phyloP scores from a whole-genome alignment of 257 asterid species.

The Lycium barbarum region DNA sequence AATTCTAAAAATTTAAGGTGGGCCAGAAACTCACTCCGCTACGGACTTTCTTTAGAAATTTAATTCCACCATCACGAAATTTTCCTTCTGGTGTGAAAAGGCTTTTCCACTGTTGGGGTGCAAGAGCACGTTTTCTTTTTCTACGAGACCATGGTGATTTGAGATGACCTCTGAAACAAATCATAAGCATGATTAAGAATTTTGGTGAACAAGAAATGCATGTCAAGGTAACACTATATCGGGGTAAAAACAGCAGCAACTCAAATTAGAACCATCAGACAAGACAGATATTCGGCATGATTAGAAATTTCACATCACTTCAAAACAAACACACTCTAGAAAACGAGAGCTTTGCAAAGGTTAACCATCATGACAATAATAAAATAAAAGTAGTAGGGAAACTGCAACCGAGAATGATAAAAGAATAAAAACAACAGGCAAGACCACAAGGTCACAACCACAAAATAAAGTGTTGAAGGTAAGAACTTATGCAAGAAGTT shows the following conservation, averaged over 20 bases:
- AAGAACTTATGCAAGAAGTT: not conserved
- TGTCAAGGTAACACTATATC: conserved; percentile 29
- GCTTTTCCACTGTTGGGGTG: conserved; percentile 79
- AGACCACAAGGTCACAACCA: conserved; percentile 18
- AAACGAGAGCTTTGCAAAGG: not conserved
- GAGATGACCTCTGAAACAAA: conserved; percentile 68
- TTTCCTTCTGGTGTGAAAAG: conserved; percentile 86
- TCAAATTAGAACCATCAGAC: conserved; percentile 12
- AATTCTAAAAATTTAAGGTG: not conserved
- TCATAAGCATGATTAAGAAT: conserved; percentile 33
- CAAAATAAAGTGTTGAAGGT: not conserved
- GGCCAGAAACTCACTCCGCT: conserved; percentile 77
- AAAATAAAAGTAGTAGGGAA: not conserved
- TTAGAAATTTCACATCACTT: not conserved
- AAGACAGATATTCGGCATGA: not conserved
- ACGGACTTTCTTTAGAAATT: conserved; percentile 90
- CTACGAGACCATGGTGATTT: conserved; percentile 97
- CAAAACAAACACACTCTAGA: conserved; percentile 2
- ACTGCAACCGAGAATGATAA: conserved; percentile 16
- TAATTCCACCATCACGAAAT: conserved; percentile 76
- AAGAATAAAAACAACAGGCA: conserved; percentile 8
- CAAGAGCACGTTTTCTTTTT: conserved; percentile 76
- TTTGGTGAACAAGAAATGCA: conserved; percentile 29
- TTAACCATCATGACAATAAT: not conserved
- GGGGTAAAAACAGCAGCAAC: conserved; percentile 5